Base-by-base conservation (phyloP, 176 grass and related monocot genomes). In the Alloteropsis semialata region DNA sequence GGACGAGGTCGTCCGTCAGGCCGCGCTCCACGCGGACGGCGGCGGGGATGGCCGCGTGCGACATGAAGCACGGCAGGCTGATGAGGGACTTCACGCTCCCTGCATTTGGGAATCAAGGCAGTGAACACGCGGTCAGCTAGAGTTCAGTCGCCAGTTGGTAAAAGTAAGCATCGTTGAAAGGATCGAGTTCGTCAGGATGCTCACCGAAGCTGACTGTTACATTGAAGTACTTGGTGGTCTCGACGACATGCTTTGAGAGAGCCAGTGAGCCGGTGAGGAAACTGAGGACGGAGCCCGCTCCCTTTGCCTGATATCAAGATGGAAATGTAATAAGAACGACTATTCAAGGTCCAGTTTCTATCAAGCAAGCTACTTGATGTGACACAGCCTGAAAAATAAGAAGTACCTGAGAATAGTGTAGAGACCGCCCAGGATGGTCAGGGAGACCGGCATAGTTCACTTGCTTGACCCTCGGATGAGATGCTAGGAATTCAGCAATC, bases 51-150 rank as follows among this genome's bases (percentile, higher is more conserved):
- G 91, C 89, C 4, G 96, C 93, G 59, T 98, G 96, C 8, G 93
- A 98, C 96, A 98, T 96, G 85, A 98, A 98, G 92, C 96, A 98
- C 29, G 96, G 96, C 80, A 98, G 65, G 69, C 93, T 98, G 84
- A 98, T 96, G 3, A 98, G 85, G 0, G 96, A 98, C 67, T 96
- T 95, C 91, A 98, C 96, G 15, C 96, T 98, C 33, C 96, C 96
- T 98, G 85, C 67, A 88, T 82, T 41, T 2, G 43, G 3, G 15
- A 13, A 33, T 12, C 6, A 29, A 54, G 3, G 5, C 5, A 12
- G 6, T 41, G 41, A 3, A 72, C n/a, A 76, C 2, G 12, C 5
- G 7, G 43, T 2, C 2, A 3, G 16, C 10, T 2, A 14, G 8
- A 32, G 28, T 27, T 64, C 29, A 37, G 8, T 65, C 0, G 28